Conservation (phyloP, 306 rosid species). For the Trifolium dubium region DNA sequence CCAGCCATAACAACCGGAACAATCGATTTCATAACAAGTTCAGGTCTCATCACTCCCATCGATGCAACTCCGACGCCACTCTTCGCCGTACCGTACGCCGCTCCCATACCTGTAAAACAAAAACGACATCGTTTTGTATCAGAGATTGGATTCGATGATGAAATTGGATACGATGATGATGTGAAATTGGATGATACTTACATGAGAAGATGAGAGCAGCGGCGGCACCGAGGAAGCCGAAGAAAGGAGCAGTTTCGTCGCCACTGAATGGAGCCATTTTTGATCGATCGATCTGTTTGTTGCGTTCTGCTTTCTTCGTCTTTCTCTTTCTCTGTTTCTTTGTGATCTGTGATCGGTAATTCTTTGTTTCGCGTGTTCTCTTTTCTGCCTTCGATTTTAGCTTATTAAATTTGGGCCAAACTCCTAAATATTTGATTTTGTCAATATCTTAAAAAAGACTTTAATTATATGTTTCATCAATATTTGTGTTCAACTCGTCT, state of each 20-base stretch:
- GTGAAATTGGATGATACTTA: neutral
- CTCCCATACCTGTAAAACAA: constrained; percentile 58
- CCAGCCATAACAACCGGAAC: constrained; percentile 85
- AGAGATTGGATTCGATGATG: neutral
- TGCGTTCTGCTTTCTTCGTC: neutral
- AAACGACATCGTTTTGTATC: constrained; percentile 3
- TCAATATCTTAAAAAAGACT: no score
- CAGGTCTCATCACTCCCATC: constrained; percentile 85
- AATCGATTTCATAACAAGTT: constrained; percentile 76
- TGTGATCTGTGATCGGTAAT: neutral
- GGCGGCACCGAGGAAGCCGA: constrained; percentile 79
- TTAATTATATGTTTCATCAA: no score
- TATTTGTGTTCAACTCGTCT: no score
- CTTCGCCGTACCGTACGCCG: constrained; percentile 71
- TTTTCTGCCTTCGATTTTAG: neutral
- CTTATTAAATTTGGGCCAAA: no score
- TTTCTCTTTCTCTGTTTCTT: no score
- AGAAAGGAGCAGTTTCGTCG: constrained; percentile 79
- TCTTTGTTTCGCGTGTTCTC: neutral
- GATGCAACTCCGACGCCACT: constrained; percentile 75
- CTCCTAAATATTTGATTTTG: no score
- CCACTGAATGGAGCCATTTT: constrained; percentile 62
- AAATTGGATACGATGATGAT: neutral
- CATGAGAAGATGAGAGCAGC: constrained; percentile 79
- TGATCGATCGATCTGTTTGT: constrained; percentile 23